Evolutionary conservation across 2,329 filamentous ascomycete genomes (phyloP), one percentile per base, ranked within the genome.

Genomic region (Knoxdaviesia capensis): DNA sequence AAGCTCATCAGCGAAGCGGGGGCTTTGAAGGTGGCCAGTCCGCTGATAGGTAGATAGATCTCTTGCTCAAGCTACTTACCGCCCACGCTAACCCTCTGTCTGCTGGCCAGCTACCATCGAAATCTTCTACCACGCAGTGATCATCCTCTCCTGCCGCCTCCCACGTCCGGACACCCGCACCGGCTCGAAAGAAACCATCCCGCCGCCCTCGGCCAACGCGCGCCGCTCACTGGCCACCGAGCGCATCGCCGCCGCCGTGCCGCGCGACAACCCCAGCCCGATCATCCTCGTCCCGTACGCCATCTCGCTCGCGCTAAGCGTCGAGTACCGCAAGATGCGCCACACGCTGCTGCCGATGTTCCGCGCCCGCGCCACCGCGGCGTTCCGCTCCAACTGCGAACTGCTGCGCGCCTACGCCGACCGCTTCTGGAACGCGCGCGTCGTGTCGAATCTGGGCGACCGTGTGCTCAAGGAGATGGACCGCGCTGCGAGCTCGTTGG

Each of bases 281-380:
- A 60, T 76, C 32, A 71, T 74, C 0, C 68, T 77, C 44, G 62
- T 78, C 0, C 72, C 74, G 0, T 78, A 77, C 44, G 71, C 70
- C 1, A 61, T 77, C 0, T 73, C 72, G 1, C 61, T 79, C 1
- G 68, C 74, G 0, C 60, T 79, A 1, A 74, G 69, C 39, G 70
- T 77, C 1, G 68, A 70, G 8, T 78, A 77, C 47, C 65, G 71
- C 38, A 76, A 77, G 50, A 74, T 77, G 71, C 63, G 73, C 1
- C 69, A 75, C 48, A 74, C 69, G 44, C 65, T 65, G 8, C 56
- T 75, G 0, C 66, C 71, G 1, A 69, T 74, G 61, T 75, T 74
- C 45, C 65, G 71, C 4, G 61, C 62, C 0, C 59, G 73, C n/a
- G 66, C 69, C 5, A 66, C 69, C 47, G 60, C 59, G 9, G 59